Evolutionary conservation across 768 basidiomycete species (phyloP).

Genomic region (Mycena venus): DNA sequence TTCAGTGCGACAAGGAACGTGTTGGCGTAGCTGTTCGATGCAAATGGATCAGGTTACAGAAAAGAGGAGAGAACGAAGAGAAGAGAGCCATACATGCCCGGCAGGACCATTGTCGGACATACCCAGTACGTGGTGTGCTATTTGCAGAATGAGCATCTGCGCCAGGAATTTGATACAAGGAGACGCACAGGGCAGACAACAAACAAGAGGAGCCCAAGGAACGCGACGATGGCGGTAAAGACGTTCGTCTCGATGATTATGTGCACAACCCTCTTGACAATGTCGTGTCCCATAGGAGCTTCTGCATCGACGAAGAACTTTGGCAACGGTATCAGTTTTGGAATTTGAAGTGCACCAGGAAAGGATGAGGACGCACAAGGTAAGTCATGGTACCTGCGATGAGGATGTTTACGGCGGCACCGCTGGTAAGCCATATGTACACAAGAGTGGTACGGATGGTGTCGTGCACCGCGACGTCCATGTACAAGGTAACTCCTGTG

Average conservation of each 20-base stretch:
- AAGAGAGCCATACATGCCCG: constrained; percentile 2
- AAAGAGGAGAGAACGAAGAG: neutral
- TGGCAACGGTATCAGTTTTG: no score
- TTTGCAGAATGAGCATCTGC: neutral
- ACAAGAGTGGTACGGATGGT: neutral
- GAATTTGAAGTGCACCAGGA: neutral
- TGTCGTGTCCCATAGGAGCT: neutral
- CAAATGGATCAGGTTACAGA: neutral
- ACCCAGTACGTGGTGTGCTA: constrained; percentile 20
- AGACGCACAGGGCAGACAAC: neutral
- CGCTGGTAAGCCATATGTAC: constrained; percentile 16
- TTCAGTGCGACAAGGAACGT: constrained; percentile 14
- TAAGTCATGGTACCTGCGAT: constrained; percentile 12
- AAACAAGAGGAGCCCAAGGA: constrained; percentile 10
- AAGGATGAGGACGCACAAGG: neutral
- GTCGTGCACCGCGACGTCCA: neutral
- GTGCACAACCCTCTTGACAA: constrained; percentile 14
- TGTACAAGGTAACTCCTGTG: constrained; percentile 10
- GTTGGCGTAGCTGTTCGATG: constrained; percentile 32
- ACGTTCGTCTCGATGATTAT: constrained; percentile 20
- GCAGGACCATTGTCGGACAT: constrained; percentile 11
- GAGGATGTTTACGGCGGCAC: neutral
- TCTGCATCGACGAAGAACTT: neutral
- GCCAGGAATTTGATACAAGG: neutral
- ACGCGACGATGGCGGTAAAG: neutral